phyloP scores from a whole-genome alignment of 305 asterid species.

The Caryopteris hybrid region DNA sequence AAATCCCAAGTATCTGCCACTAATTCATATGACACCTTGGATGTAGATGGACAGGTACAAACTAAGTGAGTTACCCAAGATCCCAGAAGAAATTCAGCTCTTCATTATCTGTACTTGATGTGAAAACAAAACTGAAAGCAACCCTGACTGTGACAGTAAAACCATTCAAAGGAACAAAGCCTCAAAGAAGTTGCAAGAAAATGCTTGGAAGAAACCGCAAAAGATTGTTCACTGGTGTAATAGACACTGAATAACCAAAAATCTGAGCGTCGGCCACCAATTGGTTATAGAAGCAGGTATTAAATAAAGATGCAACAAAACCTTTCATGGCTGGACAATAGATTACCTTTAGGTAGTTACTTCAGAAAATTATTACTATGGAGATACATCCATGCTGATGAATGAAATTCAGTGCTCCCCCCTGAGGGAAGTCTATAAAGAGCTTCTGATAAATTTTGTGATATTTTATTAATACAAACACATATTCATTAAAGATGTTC shows the following conservation, averaged over 20 bases:
- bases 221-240: neutral
- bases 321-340: neutral
- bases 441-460: neutral
- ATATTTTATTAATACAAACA: neutral
- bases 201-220: neutral
- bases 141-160: neutral
- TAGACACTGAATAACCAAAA: neutral
- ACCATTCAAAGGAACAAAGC: neutral
- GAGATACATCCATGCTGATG: neutral
- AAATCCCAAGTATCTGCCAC: neutral
- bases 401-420: neutral
- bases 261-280: neutral
- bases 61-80: neutral
- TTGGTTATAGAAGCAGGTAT: neutral
- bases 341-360: neutral
- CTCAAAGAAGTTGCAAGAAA: neutral
- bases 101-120: neutral
- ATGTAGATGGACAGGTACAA: slow-evolving; percentile 1
- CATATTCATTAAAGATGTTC: neutral
- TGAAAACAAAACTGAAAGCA: neutral
- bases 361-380: too few species aligned
- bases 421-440: neutral
- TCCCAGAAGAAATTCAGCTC: neutral
- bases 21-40: slow-evolving; percentile 7
- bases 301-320: neutral